phyloP scores from a whole-genome alignment of 2,329 filamentous ascomycete species.

The Phyllosticta citrichinensis region DNA sequence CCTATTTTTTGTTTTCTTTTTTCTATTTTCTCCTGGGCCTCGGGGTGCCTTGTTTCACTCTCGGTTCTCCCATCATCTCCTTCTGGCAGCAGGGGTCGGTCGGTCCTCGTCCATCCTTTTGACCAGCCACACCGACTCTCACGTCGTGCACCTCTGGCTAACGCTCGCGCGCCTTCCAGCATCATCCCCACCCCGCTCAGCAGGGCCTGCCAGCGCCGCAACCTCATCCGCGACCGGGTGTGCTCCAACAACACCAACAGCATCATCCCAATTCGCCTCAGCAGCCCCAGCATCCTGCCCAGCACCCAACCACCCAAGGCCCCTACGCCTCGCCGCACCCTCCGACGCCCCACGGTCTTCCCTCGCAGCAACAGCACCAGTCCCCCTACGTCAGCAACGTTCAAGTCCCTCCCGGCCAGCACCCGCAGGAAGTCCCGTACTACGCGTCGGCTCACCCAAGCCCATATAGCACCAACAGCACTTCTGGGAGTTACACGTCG shows the following conservation, averaged over 20 bases:
- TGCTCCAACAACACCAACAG: constrained; percentile 51
- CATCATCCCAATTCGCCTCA: constrained; percentile 58
- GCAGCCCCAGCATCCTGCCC: constrained; percentile 41
- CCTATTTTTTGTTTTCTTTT: constrained; percentile 1
- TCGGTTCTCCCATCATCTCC: not conserved
- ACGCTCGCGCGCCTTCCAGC: constrained; percentile 40
- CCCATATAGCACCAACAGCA: constrained; percentile 73
- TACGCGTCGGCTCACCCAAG: constrained; percentile 64
- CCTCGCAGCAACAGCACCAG: constrained; percentile 36
- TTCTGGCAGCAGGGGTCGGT: not conserved
- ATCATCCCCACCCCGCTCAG: constrained; percentile 64
- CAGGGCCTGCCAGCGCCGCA: constrained; percentile 57
- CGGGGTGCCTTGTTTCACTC: constrained; percentile 4
- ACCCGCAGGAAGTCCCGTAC: constrained; percentile 56
- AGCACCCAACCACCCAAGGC: constrained; percentile 46
- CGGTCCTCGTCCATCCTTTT: not conserved
- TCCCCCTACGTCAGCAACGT: constrained; percentile 58
- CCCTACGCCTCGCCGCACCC: constrained; percentile 61
- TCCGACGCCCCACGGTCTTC: constrained; percentile 43
- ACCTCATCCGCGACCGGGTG: constrained; percentile 55
- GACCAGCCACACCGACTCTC: constrained; percentile 7
- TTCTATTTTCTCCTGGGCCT: not conserved
- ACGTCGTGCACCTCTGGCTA: constrained; percentile 11
- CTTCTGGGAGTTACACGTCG: constrained; percentile 74
- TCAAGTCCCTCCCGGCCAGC: constrained; percentile 52